Evolutionary conservation across 2,329 filamentous ascomycete species (phyloP).

Genomic region (Didymella exigua): DNA sequence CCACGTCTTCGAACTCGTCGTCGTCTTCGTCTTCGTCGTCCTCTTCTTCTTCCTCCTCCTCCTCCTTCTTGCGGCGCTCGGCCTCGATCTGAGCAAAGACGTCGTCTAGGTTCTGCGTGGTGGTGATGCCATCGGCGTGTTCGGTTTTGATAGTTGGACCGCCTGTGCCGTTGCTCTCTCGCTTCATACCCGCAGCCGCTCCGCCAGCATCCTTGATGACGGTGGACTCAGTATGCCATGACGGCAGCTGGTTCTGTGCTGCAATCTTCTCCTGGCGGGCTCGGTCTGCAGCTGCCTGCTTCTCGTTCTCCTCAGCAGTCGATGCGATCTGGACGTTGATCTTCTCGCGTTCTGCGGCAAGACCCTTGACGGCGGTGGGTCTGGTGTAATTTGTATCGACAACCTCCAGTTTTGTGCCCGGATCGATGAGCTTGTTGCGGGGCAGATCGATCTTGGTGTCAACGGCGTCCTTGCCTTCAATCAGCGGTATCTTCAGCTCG

Average conservation of each 20-base stretch:
- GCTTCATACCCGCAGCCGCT: constrained; percentile 42
- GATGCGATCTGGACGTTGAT: constrained; percentile 73
- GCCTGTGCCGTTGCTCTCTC: constrained; percentile 47
- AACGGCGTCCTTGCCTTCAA: constrained; percentile 73
- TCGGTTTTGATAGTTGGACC: constrained; percentile 48
- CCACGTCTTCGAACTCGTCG: constrained; percentile 49
- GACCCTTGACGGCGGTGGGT: constrained; percentile 72
- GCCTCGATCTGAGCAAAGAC: constrained; percentile 71
- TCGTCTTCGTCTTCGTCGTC: constrained; percentile 56
- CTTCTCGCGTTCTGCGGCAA: constrained; percentile 69
- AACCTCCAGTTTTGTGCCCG: constrained; percentile 64
- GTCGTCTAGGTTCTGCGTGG: constrained; percentile 65
- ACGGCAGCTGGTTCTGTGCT: constrained; percentile 70
- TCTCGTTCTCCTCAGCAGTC: constrained; percentile 68
- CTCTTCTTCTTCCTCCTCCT: constrained; percentile 48
- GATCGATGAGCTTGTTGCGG: constrained; percentile 68
- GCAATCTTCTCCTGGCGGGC: constrained; percentile 69
- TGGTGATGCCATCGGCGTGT: constrained; percentile 57
- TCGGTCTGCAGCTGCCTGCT: constrained; percentile 68
- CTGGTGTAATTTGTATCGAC: constrained; percentile 60
- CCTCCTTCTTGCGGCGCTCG: constrained; percentile 56
- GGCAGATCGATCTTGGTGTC: constrained; percentile 67
- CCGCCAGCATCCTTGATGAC: constrained; percentile 55
- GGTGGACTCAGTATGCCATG: constrained; percentile 74
- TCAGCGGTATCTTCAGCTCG: constrained; percentile 71